A percentile compares a stretch with the other conserved stretches of the same genome.
These are phyloP conservation scores for Hansfordia pulvinata DNA, from an alignment of 2,329 filamentous ascomycete genomes.

Conservation along the genomic window DNA sequence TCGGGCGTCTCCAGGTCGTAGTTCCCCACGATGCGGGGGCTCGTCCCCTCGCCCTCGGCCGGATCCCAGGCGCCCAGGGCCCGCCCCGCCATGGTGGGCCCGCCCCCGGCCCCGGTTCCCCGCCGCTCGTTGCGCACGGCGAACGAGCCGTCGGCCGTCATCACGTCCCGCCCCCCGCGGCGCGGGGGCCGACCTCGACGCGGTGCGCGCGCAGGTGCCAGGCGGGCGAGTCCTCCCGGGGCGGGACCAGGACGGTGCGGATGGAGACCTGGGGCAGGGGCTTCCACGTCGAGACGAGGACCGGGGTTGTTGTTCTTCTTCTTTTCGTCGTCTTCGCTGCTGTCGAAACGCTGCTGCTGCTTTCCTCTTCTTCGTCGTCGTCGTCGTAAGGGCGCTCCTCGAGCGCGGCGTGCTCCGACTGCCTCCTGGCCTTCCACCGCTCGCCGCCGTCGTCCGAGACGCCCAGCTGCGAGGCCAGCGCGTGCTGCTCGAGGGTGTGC, in stretches of 20 bases:
- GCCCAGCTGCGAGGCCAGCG: slow-evolving; percentile 61
- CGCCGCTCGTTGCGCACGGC: slow-evolving; percentile 48
- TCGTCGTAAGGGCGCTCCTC: slow-evolving; percentile 32
- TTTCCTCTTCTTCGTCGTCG: not conserved
- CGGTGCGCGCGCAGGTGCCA: slow-evolving; percentile 59
- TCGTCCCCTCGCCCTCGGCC: slow-evolving; percentile 32
- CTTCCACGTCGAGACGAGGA: slow-evolving; percentile 57
- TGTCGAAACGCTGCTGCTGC: too few relatives aligned
- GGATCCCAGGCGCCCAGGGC: slow-evolving; percentile 35
- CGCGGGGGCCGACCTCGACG: slow-evolving; percentile 41
- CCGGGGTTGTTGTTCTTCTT: too few relatives aligned
- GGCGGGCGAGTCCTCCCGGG: slow-evolving; percentile 40
- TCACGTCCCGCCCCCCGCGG: too few relatives aligned
- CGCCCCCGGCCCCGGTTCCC: too few relatives aligned
- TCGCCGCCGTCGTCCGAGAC: slow-evolving; percentile 67
- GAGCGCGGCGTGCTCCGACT: slow-evolving; percentile 50
- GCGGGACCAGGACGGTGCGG: slow-evolving; percentile 51
- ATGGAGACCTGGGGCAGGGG: slow-evolving; percentile 58
- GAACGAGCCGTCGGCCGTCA: slow-evolving; percentile 64
- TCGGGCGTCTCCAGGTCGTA: slow-evolving; percentile 42
- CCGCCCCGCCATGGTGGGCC: slow-evolving; percentile 18
- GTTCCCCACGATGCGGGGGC: slow-evolving; percentile 43
- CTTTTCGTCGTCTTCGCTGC: too few relatives aligned
- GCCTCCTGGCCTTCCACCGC: slow-evolving; percentile 63
- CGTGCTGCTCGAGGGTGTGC: slow-evolving; percentile 65